Base-by-base conservation (phyloP, 768 basidiomycete species). In the Peribolospora baueri region DNA sequence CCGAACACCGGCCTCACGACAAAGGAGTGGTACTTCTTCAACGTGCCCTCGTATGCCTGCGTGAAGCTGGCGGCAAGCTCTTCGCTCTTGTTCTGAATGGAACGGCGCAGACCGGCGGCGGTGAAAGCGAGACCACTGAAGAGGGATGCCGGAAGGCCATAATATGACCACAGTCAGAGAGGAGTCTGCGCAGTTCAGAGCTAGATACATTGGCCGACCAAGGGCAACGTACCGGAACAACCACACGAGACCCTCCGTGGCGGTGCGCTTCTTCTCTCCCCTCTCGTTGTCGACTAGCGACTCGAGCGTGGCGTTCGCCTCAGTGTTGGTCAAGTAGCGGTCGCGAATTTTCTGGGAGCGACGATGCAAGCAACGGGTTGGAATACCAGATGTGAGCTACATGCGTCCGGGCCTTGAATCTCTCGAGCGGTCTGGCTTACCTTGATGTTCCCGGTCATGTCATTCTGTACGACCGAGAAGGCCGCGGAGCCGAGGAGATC, bases 221-320 rank as follows among this genome's bases (percentile, higher is more conserved):
- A 0, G 46, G 8, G 3, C 3, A 45, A 56, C 67, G 42, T 41
- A 70, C 70, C 73, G 66, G 50, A 88, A 74, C 51, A 98, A 75
- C 93, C 93, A 98, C 69, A 95, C 70, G 54, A 95, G 74, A 11
- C 86, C 88, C 64, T 90, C 81, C 0, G 90, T 93, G 3, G 91
- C 86, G 0, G 76, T 74, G 11, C 77, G 75, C 68, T 87, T 87
- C 75, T 88, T 85, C 69, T 86, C 82, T 46, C 60, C 59, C 67
- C 83, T 80, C 69, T 97, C 93, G 63, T 81, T 81, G 63, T 74
- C 73, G 4, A 87, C 79, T 38, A 98, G 77, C 50, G 73, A 69
- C 69, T 98, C 84, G 38, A 98, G 75, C 1, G 93, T 95, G 39
- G 68, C 67, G 5, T 82, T 86, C 58, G 76, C 61, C 2, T 68